Base-by-base conservation (phyloP, 148 eudicot genomes). In the Dianthus caryophyllus region DNA sequence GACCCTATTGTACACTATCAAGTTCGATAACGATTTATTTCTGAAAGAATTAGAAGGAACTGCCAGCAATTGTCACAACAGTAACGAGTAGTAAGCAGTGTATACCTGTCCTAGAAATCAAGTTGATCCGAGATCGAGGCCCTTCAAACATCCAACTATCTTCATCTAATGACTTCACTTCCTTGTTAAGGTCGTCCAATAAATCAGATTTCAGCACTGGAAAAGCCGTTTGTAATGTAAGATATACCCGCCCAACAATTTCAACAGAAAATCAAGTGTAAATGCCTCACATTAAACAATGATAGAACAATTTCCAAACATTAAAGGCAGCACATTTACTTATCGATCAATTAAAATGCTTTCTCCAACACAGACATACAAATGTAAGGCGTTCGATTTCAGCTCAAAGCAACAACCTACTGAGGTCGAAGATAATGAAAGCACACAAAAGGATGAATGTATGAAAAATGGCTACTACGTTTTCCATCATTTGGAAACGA, bases 121-220 rank as follows among this genome's bases (percentile, higher is more conserved):
- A 82, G 75, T 90, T 79, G 60, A 94, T 90, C 27, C 91, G 85
- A 69, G 98, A 94, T 48, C 98, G 84, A 79, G 98, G 98, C 50
- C 88, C 97, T 25, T 94, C 97, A 56, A 88, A 90, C 98, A 88
- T 94, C 98, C 98, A 94, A 58, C 75, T 81, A 81, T 94, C 98
- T 64, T 94, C 96, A 65, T 94, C 98, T 76, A 94, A 76, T 57
- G 88, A 83, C 74, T 90, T 94, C 27, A 94, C 96, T 78, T 79
- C 88, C 76, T 94, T 87, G 71, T 84, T 78, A 39, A 94, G 88
- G 27, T 86, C 77, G 14, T 80, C 91, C 86, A 84, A 83, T 69
- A 94, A 70, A 61, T 94, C 97, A 17, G 90, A 44, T 76, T 94
- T 94, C 66, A 94, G 80, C 48, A 71, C 98, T 94, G 82, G 48